A percentile compares a stretch with the other conserved stretches of the same genome.
Conservation (phyloP, 495 filamentous ascomycete genomes). For the Pseudevernia furfuracea region DNA sequence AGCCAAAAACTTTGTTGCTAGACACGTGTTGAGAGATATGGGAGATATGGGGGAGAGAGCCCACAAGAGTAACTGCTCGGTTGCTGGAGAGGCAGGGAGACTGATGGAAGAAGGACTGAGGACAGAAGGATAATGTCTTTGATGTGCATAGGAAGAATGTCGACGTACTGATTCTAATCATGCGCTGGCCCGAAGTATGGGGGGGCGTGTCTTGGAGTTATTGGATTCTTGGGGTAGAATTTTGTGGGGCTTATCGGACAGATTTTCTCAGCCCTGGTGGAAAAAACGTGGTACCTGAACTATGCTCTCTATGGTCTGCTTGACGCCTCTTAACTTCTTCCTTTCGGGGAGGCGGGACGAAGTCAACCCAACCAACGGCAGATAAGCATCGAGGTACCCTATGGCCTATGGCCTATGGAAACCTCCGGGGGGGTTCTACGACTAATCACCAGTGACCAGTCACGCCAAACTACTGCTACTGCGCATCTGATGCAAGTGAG, state of each 20-base stretch:
- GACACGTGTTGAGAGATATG: background rate
- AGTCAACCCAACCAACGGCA: slow-evolving; percentile 1
- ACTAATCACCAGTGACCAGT: background rate
- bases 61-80: background rate
- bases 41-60: too few relatives aligned
- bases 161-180: background rate
- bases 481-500: slow-evolving; percentile 14
- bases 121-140: background rate
- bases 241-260: slow-evolving; percentile 21
- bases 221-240: slow-evolving; percentile 14
- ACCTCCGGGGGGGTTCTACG: background rate
- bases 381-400: slow-evolving; percentile 6
- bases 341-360: slow-evolving; percentile 3
- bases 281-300: slow-evolving; percentile 20
- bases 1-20: background rate
- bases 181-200: slow-evolving; percentile 14
- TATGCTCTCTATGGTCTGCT: slow-evolving; percentile 14
- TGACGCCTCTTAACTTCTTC: slow-evolving; percentile 1
- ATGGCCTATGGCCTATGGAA: too few relatives aligned
- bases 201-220: slow-evolving; percentile 17
- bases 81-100: background rate
- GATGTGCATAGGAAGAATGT: background rate
- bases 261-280: slow-evolving; percentile 6
- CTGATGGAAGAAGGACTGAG: background rate
- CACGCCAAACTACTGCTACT: background rate